Percentiles rank a stretch among this genome's conserved stretches.
These are phyloP conservation scores for Mycena floridula DNA, from an alignment of 768 basidiomycete species.

Conservation along the genomic window DNA sequence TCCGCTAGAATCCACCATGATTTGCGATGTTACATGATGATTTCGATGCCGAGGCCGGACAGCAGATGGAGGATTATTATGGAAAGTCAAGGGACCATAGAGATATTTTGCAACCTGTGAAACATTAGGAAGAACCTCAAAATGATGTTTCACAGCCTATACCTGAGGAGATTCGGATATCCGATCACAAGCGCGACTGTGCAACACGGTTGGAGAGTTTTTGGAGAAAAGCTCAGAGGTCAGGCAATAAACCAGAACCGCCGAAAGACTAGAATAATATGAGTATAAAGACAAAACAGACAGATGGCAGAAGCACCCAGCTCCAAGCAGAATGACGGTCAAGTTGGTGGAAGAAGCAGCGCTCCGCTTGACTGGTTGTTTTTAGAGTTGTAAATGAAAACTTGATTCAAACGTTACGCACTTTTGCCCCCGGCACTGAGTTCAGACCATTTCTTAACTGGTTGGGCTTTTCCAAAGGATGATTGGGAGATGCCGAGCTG, in stretches of 20 bases:
- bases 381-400: neutral
- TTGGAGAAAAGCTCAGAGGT: constrained; percentile 83
- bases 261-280: no score
- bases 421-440: constrained; percentile 74
- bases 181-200: constrained; percentile 53
- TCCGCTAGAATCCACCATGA: constrained; percentile 66
- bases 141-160: constrained; percentile 11
- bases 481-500: constrained; percentile 62
- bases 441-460: constrained; percentile 73
- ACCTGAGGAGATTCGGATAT: constrained; percentile 43
- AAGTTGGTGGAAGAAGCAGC: constrained; percentile 45
- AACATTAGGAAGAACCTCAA: constrained; percentile 4
- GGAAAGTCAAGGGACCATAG: constrained; percentile 62
- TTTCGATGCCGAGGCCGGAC: constrained; percentile 76
- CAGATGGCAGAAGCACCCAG: no score
- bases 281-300: no score
- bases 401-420: constrained; percentile 18
- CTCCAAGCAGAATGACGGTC: constrained; percentile 66
- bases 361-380: constrained; percentile 36
- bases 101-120: constrained; percentile 64
- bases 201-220: constrained; percentile 81
- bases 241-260: constrained; percentile 70
- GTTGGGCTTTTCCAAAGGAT: constrained; percentile 45
- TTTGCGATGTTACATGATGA: constrained; percentile 73
- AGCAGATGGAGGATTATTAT: constrained; percentile 76